A percentile compares a stretch with the other conserved stretches of the same genome.
phyloP scores from a whole-genome alignment of 306 rosid species.

The Pyrus betulifolia region DNA sequence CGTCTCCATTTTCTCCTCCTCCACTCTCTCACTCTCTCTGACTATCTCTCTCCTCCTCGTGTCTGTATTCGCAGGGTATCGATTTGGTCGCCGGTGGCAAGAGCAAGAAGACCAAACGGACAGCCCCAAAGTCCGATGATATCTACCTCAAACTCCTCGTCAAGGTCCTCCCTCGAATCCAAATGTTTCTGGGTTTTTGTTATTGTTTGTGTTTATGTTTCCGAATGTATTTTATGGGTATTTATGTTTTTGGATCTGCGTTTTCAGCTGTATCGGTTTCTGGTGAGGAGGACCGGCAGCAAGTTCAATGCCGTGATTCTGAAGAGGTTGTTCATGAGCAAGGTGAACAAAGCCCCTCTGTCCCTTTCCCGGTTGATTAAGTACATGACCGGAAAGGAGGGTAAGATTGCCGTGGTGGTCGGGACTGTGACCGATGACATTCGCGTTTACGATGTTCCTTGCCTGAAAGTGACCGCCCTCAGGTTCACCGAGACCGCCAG shows the following conservation, averaged over 20 bases:
- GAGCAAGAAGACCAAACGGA: slow-evolving; percentile 67
- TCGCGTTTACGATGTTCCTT: slow-evolving; percentile 42
- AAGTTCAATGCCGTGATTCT: slow-evolving; percentile 50
- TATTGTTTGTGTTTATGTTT: neutral
- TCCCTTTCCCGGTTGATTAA: slow-evolving; percentile 60
- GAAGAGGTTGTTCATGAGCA: slow-evolving; percentile 70
- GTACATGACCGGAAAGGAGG: slow-evolving; percentile 47
- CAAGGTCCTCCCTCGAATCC: slow-evolving; percentile 24
- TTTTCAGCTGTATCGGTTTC: slow-evolving; percentile 55
- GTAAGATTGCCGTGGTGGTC: slow-evolving; percentile 48
- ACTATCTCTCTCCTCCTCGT: neutral
- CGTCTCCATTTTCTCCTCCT: neutral
- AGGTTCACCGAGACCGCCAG: slow-evolving; percentile 71
- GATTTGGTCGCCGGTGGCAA: slow-evolving; percentile 83
- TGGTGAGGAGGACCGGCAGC: slow-evolving; percentile 51
- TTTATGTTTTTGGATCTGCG: neutral
- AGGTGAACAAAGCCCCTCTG: slow-evolving; percentile 59
- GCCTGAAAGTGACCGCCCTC: slow-evolving; percentile 50
- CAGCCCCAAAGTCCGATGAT: slow-evolving; percentile 65
- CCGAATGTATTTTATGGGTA: neutral
- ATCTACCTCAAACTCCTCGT: slow-evolving; percentile 73
- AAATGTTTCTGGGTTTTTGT: neutral
- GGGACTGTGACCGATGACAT: slow-evolving; percentile 57
- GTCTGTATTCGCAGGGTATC: slow-evolving; percentile 42
- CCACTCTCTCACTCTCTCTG: neutral